Percentiles rank a stretch among this genome's conserved stretches.
Evolutionary conservation across 2,329 filamentous ascomycete species (phyloP).

Genomic region (Drechslera avenae): DNA sequence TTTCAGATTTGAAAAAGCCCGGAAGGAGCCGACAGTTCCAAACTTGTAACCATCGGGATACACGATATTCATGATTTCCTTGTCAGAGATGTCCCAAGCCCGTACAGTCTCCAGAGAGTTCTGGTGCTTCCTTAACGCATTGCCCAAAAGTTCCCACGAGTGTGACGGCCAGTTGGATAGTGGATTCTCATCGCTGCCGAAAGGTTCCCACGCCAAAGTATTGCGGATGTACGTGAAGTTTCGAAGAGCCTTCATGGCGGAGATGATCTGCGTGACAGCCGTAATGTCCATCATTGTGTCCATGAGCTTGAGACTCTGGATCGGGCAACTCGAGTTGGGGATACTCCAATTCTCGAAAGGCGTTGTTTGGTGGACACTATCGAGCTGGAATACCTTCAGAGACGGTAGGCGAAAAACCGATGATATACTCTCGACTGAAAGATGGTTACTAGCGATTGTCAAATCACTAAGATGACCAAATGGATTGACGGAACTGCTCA

Average conservation of each 20-base stretch:
- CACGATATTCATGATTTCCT: neutral
- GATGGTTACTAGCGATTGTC: neutral
- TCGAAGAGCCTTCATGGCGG: slow-evolving; percentile 7
- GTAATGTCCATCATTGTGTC: slow-evolving; percentile 5
- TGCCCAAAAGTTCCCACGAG: slow-evolving; percentile 7
- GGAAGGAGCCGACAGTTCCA: slow-evolving; percentile 7
- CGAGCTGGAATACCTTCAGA: neutral
- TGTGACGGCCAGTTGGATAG: slow-evolving; percentile 2
- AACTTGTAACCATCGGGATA: neutral
- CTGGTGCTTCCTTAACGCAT: slow-evolving; percentile 7
- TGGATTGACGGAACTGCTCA: neutral
- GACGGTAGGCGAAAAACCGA: slow-evolving; percentile 8
- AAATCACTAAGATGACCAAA: slow-evolving; percentile 44
- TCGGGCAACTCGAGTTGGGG: slow-evolving; percentile 2
- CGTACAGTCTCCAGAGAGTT: neutral
- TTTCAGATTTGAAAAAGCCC: neutral
- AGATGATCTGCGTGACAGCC: slow-evolving; percentile 6
- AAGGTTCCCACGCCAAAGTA: slow-evolving; percentile 6
- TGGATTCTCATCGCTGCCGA: neutral
- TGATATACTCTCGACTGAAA: slow-evolving; percentile 1
- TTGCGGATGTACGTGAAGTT: neutral
- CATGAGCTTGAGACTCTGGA: neutral
- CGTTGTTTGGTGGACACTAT: neutral
- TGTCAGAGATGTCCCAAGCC: neutral
- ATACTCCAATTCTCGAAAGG: slow-evolving; percentile 8